A percentile compares a stretch with the other conserved stretches of the same genome.
Conservation (phyloP, 306 rosid genomes). For the Begonia peltatifolia region DNA sequence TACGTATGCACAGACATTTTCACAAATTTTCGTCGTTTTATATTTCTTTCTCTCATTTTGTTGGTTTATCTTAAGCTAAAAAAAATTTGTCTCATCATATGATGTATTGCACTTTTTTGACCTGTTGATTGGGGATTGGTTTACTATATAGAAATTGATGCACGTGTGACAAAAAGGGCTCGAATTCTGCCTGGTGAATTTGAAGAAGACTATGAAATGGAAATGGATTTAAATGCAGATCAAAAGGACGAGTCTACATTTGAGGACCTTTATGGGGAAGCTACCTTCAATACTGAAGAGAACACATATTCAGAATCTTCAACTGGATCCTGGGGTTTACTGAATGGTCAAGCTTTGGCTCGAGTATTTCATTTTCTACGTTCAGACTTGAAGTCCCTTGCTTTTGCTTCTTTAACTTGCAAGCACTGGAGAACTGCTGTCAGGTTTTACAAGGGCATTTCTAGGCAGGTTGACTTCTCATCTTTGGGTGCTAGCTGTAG, state of each 20-base stretch:
- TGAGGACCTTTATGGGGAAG: constrained; percentile 66
- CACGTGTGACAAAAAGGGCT: constrained; percentile 61
- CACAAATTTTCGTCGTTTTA: too few relatives aligned
- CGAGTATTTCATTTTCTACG: constrained; percentile 69
- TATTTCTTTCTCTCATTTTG: neutral
- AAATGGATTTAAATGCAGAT: constrained; percentile 28
- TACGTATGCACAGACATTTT: too few relatives aligned
- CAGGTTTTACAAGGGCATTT: constrained; percentile 54
- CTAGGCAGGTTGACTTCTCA: constrained; percentile 68
- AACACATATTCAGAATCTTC: constrained; percentile 29
- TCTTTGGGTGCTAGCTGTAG: constrained; percentile 67
- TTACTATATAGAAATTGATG: constrained; percentile 31
- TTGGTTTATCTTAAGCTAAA: neutral
- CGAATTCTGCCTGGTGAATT: constrained; percentile 49
- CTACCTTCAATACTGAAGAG: constrained; percentile 29
- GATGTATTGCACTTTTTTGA: too few relatives aligned
- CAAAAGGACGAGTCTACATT: constrained; percentile 20
- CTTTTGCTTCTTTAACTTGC: constrained; percentile 69
- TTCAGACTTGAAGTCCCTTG: constrained; percentile 64
- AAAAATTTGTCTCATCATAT: too few relatives aligned
- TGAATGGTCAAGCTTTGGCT: constrained; percentile 28
- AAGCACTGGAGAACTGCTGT: constrained; percentile 77
- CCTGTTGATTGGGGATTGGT: constrained; percentile 10
- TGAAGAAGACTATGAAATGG: constrained; percentile 58
- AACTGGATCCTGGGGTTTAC: constrained; percentile 55